Evolutionary conservation across 2,329 filamentous ascomycete genomes (phyloP).

Genomic region (Pseudocercospora ulei): DNA sequence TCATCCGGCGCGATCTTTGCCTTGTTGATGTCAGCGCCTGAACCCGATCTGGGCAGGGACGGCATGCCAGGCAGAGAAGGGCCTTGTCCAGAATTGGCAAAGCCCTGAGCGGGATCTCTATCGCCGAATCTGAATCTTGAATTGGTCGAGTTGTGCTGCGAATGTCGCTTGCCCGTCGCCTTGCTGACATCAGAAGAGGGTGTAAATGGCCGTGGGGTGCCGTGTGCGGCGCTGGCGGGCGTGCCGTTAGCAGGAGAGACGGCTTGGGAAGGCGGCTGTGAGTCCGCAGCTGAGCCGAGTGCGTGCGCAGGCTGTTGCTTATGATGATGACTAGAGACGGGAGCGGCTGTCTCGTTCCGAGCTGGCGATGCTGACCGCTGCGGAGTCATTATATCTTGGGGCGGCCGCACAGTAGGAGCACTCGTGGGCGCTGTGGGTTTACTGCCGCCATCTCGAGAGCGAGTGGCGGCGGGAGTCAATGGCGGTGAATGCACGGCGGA

Average conservation of each 20-base stretch:
- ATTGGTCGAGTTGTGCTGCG: constrained; percentile 46
- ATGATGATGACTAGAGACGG: constrained; percentile 38
- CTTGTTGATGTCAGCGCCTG: constrained; percentile 12
- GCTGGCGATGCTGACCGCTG: constrained; percentile 41
- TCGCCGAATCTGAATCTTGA: constrained; percentile 73
- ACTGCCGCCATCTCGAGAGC: constrained; percentile 46
- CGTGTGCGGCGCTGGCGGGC: constrained; percentile 42
- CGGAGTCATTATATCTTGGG: constrained; percentile 53
- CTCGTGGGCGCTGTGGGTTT: constrained; percentile 18
- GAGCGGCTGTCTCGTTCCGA: constrained; percentile 25
- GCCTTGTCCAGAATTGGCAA: constrained; percentile 37
- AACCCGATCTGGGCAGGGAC: constrained; percentile 40
- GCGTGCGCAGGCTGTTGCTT: constrained; percentile 48
- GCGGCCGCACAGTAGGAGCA: constrained; percentile 33
- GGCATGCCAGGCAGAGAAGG: constrained; percentile 27
- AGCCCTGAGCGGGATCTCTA: constrained; percentile 56
- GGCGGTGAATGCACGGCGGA: constrained; percentile 77
- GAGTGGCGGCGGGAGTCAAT: constrained; percentile 73
- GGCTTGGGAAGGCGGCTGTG: constrained; percentile 47
- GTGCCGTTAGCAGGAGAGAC: constrained; percentile 52
- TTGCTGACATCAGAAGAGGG: constrained; percentile 56
- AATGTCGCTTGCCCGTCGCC: constrained; percentile 66
- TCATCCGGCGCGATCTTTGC: constrained; percentile 15
- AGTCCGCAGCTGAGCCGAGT: constrained; percentile 49
- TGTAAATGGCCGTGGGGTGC: constrained; percentile 55